Conservation (phyloP, 176 grass and related monocot genomes). For the Eremochloa ophiuroides region DNA sequence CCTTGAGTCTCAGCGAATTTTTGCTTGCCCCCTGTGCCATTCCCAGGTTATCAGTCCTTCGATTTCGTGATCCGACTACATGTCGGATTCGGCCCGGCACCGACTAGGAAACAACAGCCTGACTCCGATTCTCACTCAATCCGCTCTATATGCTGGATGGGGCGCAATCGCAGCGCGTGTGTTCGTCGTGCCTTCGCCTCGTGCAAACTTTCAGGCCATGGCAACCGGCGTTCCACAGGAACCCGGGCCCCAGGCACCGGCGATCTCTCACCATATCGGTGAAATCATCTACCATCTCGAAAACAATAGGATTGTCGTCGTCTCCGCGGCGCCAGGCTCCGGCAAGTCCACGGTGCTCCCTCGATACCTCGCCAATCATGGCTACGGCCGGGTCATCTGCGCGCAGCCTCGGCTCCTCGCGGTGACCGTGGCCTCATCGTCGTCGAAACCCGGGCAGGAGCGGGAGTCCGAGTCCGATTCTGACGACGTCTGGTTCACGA, state of each 20-base stretch:
- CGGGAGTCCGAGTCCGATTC: too few species aligned
- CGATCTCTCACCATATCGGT: background rate
- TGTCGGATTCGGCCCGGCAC: background rate
- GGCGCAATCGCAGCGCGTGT: background rate
- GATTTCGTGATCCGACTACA: background rate
- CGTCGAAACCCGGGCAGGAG: background rate
- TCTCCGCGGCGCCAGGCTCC: slow-evolving; percentile 15
- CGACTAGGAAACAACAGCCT: background rate
- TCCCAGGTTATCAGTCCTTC: too few species aligned
- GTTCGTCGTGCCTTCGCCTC: background rate
- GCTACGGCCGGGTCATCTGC: slow-evolving; percentile 20
- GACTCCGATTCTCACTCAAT: background rate
- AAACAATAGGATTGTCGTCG: background rate
- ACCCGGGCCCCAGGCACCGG: too few species aligned
- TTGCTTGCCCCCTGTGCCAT: too few species aligned
- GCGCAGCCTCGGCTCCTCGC: slow-evolving; percentile 29
- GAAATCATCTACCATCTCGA: background rate
- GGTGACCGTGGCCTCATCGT: background rate
- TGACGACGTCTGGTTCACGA: slow-evolving; percentile 10
- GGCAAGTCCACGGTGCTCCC: slow-evolving; percentile 26
- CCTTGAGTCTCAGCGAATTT: too few species aligned
- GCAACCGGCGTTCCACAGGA: too few species aligned
- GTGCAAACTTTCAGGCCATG: background rate
- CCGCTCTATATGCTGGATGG: background rate
- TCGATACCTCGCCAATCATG: background rate